Evolutionary conservation across 495 filamentous ascomycete genomes (phyloP).

Genomic region (Trichoderma erinaceum): DNA sequence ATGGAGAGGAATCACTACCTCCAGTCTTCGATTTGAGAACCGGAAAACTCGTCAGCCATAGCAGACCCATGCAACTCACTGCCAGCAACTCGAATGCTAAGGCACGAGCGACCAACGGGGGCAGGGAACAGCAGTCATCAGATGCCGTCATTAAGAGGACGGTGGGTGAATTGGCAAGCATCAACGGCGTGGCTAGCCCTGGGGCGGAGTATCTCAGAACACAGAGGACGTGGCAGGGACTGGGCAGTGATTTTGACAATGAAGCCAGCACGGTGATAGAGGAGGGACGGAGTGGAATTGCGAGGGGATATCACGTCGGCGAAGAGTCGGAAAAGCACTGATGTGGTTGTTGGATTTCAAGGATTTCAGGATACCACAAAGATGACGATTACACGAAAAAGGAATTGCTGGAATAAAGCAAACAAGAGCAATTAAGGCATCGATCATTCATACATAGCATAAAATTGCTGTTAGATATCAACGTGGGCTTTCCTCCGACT

Average conservation of each 20-base stretch:
- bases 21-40: slow-evolving; percentile 91
- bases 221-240: slow-evolving; percentile 82
- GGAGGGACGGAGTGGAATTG: slow-evolving; percentile 82
- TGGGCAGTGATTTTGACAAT: slow-evolving; percentile 79
- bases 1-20: slow-evolving; percentile 51
- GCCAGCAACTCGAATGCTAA: slow-evolving; percentile 28
- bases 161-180: slow-evolving; percentile 55
- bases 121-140: slow-evolving; percentile 23
- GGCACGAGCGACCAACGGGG: slow-evolving; percentile 23
- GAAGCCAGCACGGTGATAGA: slow-evolving; percentile 64
- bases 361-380: background rate
- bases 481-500: background rate
- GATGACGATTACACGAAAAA: background rate
- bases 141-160: slow-evolving; percentile 26
- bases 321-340: slow-evolving; percentile 32
- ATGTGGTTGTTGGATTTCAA: background rate
- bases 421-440: background rate
- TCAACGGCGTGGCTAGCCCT: slow-evolving; percentile 79
- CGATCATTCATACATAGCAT: background rate
- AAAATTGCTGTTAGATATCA: background rate
- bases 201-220: slow-evolving; percentile 80
- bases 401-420: background rate
- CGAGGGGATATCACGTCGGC: slow-evolving; percentile 81
- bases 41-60: slow-evolving; percentile 74
- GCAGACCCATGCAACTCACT: slow-evolving; percentile 63